phyloP scores from a whole-genome alignment of 768 basidiomycete species.

The Amyloporia xantha region DNA sequence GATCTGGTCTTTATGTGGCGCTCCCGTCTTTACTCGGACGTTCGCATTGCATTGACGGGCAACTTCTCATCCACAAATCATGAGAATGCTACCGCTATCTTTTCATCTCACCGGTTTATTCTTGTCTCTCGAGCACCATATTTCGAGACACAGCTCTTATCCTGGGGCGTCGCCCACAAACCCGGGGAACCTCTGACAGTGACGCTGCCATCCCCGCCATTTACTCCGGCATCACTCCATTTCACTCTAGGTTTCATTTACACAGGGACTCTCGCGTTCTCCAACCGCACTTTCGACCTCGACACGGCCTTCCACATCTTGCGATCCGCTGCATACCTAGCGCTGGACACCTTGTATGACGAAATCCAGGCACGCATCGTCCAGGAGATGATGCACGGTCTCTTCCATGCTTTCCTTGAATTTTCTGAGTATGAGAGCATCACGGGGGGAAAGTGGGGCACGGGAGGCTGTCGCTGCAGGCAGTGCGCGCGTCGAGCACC shows the following conservation, averaged over 20 bases:
- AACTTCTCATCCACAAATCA: conserved; percentile 57
- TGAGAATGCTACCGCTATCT: conserved; percentile 72
- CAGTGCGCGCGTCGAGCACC: conserved; percentile 79
- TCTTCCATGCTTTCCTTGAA: conserved; percentile 77
- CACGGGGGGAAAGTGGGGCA: conserved; percentile 73
- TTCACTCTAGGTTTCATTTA: conserved; percentile 95
- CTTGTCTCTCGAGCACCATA: conserved; percentile 86
- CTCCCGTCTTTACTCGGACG: conserved; percentile 87
- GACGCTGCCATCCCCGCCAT: conserved; percentile 83
- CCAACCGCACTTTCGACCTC: conserved; percentile 89
- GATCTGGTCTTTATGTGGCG: conserved; percentile 98
- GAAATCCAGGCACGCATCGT: conserved; percentile 82
- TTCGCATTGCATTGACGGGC: conserved; percentile 72
- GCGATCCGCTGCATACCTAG: conserved; percentile 75
- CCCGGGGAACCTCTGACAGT: conserved; percentile 49
- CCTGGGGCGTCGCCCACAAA: conserved; percentile 44
- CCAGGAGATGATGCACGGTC: conserved; percentile 85
- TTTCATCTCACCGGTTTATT: conserved; percentile 90
- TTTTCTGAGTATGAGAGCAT: conserved; percentile 74
- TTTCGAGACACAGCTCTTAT: conserved; percentile 74
- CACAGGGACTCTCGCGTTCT: conserved; percentile 89
- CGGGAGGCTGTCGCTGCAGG: conserved; percentile 76
- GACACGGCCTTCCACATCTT: conserved; percentile 87
- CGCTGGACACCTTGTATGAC: conserved; percentile 60
- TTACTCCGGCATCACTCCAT: conserved; percentile 89